A percentile compares a stretch with the other conserved stretches of the same genome.
Evolutionary conservation across 768 basidiomycete species (phyloP).

Genomic region (Auriscalpium orientale): DNA sequence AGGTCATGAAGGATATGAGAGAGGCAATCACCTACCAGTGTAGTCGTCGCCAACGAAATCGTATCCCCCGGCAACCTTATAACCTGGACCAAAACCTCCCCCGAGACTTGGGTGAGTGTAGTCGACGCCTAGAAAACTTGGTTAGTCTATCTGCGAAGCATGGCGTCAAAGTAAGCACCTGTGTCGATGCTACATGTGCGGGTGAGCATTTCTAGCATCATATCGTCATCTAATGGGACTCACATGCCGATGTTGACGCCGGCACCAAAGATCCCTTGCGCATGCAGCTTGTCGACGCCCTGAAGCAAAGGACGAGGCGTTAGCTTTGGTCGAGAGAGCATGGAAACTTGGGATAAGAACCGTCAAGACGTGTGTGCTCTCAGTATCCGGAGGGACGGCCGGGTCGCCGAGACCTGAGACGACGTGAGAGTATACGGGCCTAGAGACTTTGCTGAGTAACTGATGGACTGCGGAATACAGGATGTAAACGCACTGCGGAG

Average conservation of each 20-base stretch:
- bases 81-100: constrained; percentile 44
- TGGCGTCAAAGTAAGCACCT: constrained; percentile 9
- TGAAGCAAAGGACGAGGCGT: constrained; percentile 15
- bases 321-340: not conserved
- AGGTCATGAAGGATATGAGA: too few relatives aligned
- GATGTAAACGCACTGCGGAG: constrained; percentile 30
- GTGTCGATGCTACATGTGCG: constrained; percentile 36
- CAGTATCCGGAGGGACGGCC: constrained; percentile 34
- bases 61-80: constrained; percentile 43
- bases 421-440: constrained; percentile 37
- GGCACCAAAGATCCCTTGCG: constrained; percentile 50
- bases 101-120: constrained; percentile 51
- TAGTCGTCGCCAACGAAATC: constrained; percentile 55
- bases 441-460: constrained; percentile 13
- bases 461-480: not conserved
- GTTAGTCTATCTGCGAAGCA: not conserved
- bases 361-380: constrained; percentile 47
- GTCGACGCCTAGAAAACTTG: constrained; percentile 33
- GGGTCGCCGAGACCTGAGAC: constrained; percentile 35
- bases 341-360: constrained; percentile 25
- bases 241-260: constrained; percentile 65
- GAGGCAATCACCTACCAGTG: constrained; percentile 25
- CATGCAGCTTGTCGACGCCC: constrained; percentile 62
- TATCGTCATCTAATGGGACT: constrained; percentile 13
- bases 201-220: not conserved